Percentiles rank a stretch among this genome's conserved stretches.
phyloP scores from a whole-genome alignment of 345 rosid genomes.

The Eucalyptus leucophloia region DNA sequence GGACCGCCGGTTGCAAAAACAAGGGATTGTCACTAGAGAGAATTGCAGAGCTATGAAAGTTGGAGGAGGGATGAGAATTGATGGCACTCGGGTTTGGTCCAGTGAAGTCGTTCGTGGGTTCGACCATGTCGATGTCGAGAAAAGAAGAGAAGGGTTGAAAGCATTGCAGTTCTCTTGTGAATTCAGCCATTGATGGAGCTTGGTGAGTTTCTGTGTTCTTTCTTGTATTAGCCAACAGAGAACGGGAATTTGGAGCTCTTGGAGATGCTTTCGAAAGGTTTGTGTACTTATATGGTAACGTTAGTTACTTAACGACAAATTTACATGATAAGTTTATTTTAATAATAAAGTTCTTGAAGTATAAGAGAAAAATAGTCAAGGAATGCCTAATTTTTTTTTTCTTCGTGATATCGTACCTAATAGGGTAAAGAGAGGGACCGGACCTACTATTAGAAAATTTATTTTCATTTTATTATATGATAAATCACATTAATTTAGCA shows the following conservation, averaged over 20 bases:
- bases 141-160: slow-evolving; percentile 15
- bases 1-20: not conserved
- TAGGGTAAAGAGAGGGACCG: not conserved
- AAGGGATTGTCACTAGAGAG: not conserved
- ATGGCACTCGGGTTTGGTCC: slow-evolving; percentile 10
- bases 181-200: slow-evolving; percentile 20
- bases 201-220: not conserved
- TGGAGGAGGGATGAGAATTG: slow-evolving; percentile 1
- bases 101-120: slow-evolving; percentile 14
- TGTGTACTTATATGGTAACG: not conserved
- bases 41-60: slow-evolving; percentile 3
- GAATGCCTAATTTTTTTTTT: not conserved
- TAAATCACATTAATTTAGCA: not conserved
- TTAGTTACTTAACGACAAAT: not conserved
- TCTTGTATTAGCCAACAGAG: not conserved
- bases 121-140: slow-evolving; percentile 15
- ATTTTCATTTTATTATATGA: not conserved
- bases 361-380: not conserved
- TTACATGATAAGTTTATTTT: not conserved
- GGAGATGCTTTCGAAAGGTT: not conserved
- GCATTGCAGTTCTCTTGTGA: slow-evolving; percentile 13
- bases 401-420: not conserved
- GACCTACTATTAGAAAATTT: not conserved
- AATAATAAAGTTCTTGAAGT: not conserved
- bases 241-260: not conserved